phyloP scores from a whole-genome alignment of 805 yeast species.

The Starmerella bombi region DNA sequence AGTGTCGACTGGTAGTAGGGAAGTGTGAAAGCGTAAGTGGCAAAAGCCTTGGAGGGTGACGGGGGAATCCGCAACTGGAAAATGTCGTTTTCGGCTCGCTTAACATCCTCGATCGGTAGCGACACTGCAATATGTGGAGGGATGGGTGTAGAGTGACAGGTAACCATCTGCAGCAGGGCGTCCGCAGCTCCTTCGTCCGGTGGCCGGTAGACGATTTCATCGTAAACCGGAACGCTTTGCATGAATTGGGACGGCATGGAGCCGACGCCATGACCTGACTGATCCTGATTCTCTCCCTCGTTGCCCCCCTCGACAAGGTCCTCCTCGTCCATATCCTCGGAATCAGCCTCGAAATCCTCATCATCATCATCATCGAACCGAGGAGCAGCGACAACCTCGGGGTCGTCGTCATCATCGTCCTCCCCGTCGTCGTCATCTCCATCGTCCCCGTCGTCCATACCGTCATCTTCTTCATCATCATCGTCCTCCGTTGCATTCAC shows the following conservation, averaged over 20 bases:
- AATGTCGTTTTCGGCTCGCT: conserved; percentile 20
- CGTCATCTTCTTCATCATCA: background rate
- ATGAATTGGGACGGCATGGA: conserved; percentile 11
- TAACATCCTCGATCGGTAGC: conserved; percentile 18
- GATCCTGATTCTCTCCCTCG: conserved; percentile 5
- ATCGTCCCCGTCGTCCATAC: too few species aligned
- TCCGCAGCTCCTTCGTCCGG: conserved; percentile 17
- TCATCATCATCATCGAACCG: conserved; percentile 21
- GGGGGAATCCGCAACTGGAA: conserved; percentile 22
- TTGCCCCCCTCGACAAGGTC: conserved; percentile 13
- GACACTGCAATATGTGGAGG: conserved; percentile 14
- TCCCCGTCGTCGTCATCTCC: conserved; percentile 20
- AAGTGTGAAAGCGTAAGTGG: conserved; percentile 26
- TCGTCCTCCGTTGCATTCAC: conserved; percentile 2
- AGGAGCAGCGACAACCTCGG: conserved; percentile 18
- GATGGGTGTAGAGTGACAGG: conserved; percentile 17
- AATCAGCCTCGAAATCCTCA: conserved; percentile 23
- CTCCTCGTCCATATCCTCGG: conserved; percentile 21
- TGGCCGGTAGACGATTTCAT: conserved; percentile 20
- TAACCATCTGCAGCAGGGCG: conserved; percentile 21
- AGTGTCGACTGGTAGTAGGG: conserved; percentile 39
- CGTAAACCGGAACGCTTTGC: conserved; percentile 19
- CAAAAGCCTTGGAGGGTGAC: conserved; percentile 17
- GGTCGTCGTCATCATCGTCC: conserved; percentile 21
- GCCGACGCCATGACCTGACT: background rate